These are phyloP conservation scores for Dactylis glomerata DNA, from an alignment of 176 grass and related monocot genomes.

Conservation along the genomic window DNA sequence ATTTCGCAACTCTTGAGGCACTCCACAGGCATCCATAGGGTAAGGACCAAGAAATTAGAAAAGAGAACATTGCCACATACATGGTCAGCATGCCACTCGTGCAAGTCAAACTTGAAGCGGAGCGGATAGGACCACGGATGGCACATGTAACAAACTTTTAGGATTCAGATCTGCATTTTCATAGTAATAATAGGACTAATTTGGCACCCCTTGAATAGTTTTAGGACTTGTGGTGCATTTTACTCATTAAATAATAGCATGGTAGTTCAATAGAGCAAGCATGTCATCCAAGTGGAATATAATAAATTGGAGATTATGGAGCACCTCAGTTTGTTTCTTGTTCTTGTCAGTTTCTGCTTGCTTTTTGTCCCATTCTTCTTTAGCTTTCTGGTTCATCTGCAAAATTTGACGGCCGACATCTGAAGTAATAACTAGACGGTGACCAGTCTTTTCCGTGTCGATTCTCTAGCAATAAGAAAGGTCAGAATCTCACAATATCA, in stretches of 20 bases:
- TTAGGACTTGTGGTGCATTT: too few relatives aligned
- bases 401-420: constrained; percentile 87
- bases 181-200: too few relatives aligned
- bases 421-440: constrained; percentile 82
- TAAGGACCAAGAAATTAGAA: too few relatives aligned
- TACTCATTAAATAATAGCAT: constrained; percentile 7
- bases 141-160: too few relatives aligned
- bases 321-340: constrained; percentile 87
- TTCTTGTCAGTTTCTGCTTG: constrained; percentile 84
- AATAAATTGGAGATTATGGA: constrained; percentile 23
- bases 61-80: too few relatives aligned
- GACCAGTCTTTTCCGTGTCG: constrained; percentile 81
- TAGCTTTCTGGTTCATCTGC: constrained; percentile 83
- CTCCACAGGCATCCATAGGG: too few relatives aligned
- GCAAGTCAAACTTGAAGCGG: too few relatives aligned
- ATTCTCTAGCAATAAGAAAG: constrained; percentile 60
- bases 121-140: too few relatives aligned
- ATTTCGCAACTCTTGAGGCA: too few relatives aligned
- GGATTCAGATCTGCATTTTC: too few relatives aligned
- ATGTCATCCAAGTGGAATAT: constrained; percentile 5
- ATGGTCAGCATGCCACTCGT: too few relatives aligned
- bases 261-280: neutral
- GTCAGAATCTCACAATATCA: constrained; percentile 22
- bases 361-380: constrained; percentile 96
- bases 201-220: too few relatives aligned